A percentile compares a stretch with the other conserved stretches of the same genome.
phyloP scores from a whole-genome alignment of 306 rosid species.

The Vigna angularis region DNA sequence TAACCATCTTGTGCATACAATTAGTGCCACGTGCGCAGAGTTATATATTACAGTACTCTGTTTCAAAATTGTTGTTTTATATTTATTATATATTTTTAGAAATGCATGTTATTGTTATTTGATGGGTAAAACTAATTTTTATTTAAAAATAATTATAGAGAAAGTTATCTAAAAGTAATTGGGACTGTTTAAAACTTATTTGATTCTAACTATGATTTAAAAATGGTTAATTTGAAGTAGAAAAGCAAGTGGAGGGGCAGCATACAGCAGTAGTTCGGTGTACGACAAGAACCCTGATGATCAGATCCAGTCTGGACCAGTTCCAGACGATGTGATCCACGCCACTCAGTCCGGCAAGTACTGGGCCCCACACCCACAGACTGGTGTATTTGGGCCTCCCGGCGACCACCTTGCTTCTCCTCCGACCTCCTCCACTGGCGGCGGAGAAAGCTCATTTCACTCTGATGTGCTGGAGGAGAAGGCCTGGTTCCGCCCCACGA shows the following conservation, averaged over 20 bases:
- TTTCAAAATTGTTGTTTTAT: too few relatives aligned
- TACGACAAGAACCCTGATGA: constrained; percentile 95
- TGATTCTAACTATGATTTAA: too few relatives aligned
- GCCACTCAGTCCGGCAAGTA: constrained; percentile 64
- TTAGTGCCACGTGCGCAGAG: background rate
- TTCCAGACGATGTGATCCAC: constrained; percentile 75
- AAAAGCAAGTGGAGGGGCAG: constrained; percentile 56
- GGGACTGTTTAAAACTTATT: too few relatives aligned
- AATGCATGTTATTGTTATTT: too few relatives aligned
- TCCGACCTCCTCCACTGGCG: background rate
- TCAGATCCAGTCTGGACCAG: constrained; percentile 49
- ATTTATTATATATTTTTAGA: too few relatives aligned
- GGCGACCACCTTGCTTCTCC: constrained; percentile 15
- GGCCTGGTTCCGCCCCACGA: constrained; percentile 93
- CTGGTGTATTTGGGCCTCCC: constrained; percentile 91
- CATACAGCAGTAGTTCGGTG: constrained; percentile 50
- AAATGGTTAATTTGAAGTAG: constrained; percentile 29
- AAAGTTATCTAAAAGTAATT: too few relatives aligned
- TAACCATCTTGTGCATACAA: background rate
- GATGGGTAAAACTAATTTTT: too few relatives aligned
- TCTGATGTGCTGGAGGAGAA: constrained; percentile 69
- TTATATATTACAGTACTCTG: too few relatives aligned
- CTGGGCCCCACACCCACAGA: constrained; percentile 93
- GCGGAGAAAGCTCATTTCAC: constrained; percentile 37
- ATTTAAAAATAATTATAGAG: too few relatives aligned